Evolutionary conservation across 2,329 filamentous ascomycete species (phyloP), one percentile per base, ranked within the genome.

Genomic region (Emergomyces pasteurianus): DNA sequence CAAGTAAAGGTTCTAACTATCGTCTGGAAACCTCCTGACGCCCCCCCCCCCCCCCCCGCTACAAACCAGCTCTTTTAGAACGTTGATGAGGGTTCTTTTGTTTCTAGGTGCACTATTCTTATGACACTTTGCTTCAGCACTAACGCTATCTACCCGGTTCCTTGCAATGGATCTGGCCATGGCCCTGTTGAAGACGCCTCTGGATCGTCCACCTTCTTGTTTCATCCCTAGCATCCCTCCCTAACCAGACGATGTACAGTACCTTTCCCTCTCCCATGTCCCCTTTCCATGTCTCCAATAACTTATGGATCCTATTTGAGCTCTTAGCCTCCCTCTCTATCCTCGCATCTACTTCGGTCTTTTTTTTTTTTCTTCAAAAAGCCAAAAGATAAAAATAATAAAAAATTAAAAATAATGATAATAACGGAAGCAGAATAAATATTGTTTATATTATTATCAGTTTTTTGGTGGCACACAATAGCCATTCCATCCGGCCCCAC

Each of bases 291-390:
- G 54, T 46, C 36, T 57, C 54, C 54, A 38, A 46, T 46, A 57
- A 57, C 46, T 57, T 57, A 38, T 46, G 38, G 54, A 21, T 34
- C 23, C 38, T 57, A 57, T 57, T 46, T 57, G 54, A 57, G 54
- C 40, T 57, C 21, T 57, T 57, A 43, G 36, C 40, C 40, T 34
- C 40, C 54, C 40, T 46, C 54, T 7, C 28, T 43, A 23, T 31
- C 23, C 54, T 18, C 21, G 54, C 38, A 12, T 46, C 26, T 42
- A 21, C 40, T 28, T 28, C 38, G 23, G 18, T n/a, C 12, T 42
- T 42, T 42, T 18, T 21, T 34, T n/a, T 47, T n/a, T 23, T 18
- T 23, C 26, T 55, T n/a, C 4, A 55, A 21, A 55, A 26, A 18
- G 9, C 23, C 31, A 43, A 56, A 28, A 56, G 16, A 57, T 43